phyloP scores from a whole-genome alignment of 2,329 filamentous ascomycete species.

The Xylariaceae sp. region DNA sequence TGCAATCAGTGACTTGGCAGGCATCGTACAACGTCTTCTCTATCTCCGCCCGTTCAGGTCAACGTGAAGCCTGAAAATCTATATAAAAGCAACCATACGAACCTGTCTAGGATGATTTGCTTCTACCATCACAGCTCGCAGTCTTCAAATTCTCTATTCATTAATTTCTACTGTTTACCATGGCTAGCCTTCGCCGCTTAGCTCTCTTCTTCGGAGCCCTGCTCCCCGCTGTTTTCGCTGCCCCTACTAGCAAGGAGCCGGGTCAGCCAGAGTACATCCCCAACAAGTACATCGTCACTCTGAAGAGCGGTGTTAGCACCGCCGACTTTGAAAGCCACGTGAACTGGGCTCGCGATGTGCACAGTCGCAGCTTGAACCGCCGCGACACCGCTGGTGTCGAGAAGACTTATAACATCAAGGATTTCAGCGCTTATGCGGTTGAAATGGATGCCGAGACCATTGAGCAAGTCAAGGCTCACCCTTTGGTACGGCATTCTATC shows the following conservation, averaged over 20 bases:
- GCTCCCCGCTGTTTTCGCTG: slow-evolving; percentile 38
- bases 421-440: slow-evolving; percentile 50
- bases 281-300: slow-evolving; percentile 41
- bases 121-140: slow-evolving; percentile 14
- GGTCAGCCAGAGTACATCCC: slow-evolving; percentile 35
- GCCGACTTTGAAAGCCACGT: slow-evolving; percentile 44
- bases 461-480: slow-evolving; percentile 41
- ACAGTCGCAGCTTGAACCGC: slow-evolving; percentile 44
- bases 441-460: slow-evolving; percentile 48
- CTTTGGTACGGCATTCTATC: slow-evolving; percentile 14
- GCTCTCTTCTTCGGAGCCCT: slow-evolving; percentile 40
- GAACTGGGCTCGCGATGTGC: slow-evolving; percentile 43
- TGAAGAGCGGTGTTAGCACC: slow-evolving; percentile 39
- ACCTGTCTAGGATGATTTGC: background rate
- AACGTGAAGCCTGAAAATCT: slow-evolving; percentile 8
- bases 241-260: slow-evolving; percentile 32
- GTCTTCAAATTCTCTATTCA: too few relatives aligned
- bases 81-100: slow-evolving; percentile 19
- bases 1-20: slow-evolving; percentile 23
- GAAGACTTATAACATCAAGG: slow-evolving; percentile 48
- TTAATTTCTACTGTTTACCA: slow-evolving; percentile 23
- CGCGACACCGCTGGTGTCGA: slow-evolving; percentile 46
- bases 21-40: slow-evolving; percentile 25
- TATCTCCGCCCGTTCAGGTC: background rate
- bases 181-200: slow-evolving; percentile 39